phyloP scores from a whole-genome alignment of 2,329 filamentous ascomycete genomes.

The Hymenotorrendiella dingleyae region DNA sequence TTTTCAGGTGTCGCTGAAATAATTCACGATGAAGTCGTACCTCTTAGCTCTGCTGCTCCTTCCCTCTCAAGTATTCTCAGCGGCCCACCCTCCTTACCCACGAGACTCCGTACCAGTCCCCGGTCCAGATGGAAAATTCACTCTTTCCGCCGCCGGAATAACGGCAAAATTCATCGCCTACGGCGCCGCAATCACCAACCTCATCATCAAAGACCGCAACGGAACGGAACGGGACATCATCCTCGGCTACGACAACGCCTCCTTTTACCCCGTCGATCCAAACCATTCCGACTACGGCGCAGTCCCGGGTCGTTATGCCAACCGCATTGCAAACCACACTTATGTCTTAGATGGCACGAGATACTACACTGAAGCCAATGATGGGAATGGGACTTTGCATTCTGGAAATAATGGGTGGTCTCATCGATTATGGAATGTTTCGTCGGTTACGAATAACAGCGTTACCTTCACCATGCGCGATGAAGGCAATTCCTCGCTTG shows the following conservation, averaged over 20 bases:
- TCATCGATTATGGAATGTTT: constrained; percentile 58
- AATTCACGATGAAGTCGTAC: not conserved
- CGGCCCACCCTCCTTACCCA: not conserved
- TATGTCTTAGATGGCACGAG: constrained; percentile 53
- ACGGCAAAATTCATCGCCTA: constrained; percentile 57
- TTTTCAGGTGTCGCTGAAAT: not conserved
- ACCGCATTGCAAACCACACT: constrained; percentile 70
- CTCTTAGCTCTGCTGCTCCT: constrained; percentile 1
- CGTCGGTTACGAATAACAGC: constrained; percentile 45
- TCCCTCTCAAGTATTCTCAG: not conserved
- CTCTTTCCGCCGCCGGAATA: constrained; percentile 61
- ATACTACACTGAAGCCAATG: constrained; percentile 50
- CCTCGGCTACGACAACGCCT: constrained; percentile 68
- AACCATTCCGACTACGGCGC: constrained; percentile 63
- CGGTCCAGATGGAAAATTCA: constrained; percentile 62
- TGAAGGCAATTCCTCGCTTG: constrained; percentile 44
- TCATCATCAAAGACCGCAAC: constrained; percentile 59
- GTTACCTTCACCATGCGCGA: constrained; percentile 64
- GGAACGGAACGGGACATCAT: constrained; percentile 62
- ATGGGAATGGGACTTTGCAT: constrained; percentile 52
- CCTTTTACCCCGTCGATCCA: constrained; percentile 57
- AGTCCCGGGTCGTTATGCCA: constrained; percentile 70
- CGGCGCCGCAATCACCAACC: constrained; percentile 64
- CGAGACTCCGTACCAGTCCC: constrained; percentile 29
- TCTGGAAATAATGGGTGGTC: constrained; percentile 68